Evolutionary conservation across 176 grass and related monocot species (phyloP).

Genomic region (Aegilops umbellulata): DNA sequence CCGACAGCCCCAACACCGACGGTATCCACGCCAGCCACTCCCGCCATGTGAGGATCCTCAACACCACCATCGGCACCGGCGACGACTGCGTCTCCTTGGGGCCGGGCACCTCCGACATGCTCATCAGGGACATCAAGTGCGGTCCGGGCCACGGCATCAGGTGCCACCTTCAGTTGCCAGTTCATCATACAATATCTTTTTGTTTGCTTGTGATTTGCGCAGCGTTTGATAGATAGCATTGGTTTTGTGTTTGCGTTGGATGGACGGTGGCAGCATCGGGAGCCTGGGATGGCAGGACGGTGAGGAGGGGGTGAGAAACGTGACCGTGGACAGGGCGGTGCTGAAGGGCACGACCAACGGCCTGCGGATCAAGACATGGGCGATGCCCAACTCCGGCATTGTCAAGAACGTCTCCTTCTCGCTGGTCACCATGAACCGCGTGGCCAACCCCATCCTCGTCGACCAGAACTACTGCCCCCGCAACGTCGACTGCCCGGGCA

Average conservation of each 20-base stretch:
- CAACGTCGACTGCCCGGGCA: constrained; percentile 35
- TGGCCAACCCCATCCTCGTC: constrained; percentile 53
- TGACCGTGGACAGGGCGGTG: constrained; percentile 41
- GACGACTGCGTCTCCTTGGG: constrained; percentile 74
- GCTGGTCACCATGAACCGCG: constrained; percentile 38
- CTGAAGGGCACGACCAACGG: constrained; percentile 55
- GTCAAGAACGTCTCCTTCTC: constrained; percentile 39
- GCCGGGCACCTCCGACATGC: constrained; percentile 33
- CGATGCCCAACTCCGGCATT: constrained; percentile 29
- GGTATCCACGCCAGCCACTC: constrained; percentile 58
- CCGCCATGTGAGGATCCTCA: constrained; percentile 28
- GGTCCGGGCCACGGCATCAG: constrained; percentile 69
- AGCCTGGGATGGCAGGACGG: constrained; percentile 35
- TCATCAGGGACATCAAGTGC: constrained; percentile 42
- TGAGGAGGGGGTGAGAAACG: constrained; percentile 45
- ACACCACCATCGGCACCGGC: constrained; percentile 44
- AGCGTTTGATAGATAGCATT: neutral
- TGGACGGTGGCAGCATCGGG: constrained; percentile 51
- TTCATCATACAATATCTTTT: too few relatives aligned
- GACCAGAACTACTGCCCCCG: constrained; percentile 77
- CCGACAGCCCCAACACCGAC: constrained; percentile 70
- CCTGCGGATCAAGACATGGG: constrained; percentile 71
- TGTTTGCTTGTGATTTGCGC: neutral
- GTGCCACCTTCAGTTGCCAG: neutral
- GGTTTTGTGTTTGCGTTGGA: neutral